phyloP scores from a whole-genome alignment of 306 rosid species.

The Quercus mongolica region DNA sequence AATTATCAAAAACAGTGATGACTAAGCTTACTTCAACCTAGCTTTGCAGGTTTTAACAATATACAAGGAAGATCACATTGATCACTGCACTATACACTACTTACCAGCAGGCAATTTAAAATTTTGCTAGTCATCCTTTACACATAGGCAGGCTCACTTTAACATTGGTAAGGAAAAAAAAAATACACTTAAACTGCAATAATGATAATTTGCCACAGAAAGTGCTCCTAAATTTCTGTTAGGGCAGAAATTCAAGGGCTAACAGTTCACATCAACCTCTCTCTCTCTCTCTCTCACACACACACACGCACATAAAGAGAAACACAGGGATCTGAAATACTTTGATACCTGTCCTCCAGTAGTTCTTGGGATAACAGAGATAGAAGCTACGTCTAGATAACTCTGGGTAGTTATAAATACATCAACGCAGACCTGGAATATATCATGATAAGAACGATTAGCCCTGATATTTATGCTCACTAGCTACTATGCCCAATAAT shows the following conservation, averaged over 20 bases:
- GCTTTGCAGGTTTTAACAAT: no score
- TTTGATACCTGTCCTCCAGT: constrained; percentile 93
- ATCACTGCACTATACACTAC: no score
- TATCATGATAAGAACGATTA: constrained; percentile 21
- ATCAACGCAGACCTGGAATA: constrained; percentile 86
- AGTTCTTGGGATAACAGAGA: constrained; percentile 82
- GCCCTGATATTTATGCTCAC: constrained; percentile 10
- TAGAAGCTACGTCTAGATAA: constrained; percentile 84
- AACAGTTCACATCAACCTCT: background rate
- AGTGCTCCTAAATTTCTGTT: no score
- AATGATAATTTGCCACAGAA: no score
- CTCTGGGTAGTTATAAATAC: constrained; percentile 85
- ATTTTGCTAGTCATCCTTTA: no score
- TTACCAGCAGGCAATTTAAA: no score
- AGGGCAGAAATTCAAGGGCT: background rate
- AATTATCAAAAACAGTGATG: no score
- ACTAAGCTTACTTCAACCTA: no score
- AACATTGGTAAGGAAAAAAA: no score
- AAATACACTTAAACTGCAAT: no score
- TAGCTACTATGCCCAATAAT: background rate
- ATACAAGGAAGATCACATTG: no score
- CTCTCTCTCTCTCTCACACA: background rate
- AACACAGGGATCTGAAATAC: background rate
- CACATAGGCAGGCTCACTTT: no score
- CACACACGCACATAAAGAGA: background rate